phyloP scores from a whole-genome alignment of 1,139 yeast genomes.

The Kurtzmaniella natalensis region DNA sequence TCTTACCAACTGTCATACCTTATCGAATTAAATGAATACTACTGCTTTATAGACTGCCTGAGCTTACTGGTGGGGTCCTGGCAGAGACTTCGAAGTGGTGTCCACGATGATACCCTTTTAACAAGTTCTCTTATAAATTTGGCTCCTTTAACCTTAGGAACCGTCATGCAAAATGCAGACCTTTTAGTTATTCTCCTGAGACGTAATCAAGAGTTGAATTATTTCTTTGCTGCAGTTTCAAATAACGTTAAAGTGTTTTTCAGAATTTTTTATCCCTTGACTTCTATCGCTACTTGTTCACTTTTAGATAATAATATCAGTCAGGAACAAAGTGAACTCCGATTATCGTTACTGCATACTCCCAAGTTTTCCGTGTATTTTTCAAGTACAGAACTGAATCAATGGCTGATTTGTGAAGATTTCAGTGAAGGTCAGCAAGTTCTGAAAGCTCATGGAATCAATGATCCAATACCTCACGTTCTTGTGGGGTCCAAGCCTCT shows the following conservation, averaged over 20 bases:
- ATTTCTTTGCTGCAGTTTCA: conserved; percentile 67
- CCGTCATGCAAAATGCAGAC: conserved; percentile 63
- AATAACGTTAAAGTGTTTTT: conserved; percentile 64
- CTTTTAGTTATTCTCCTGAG: conserved; percentile 62
- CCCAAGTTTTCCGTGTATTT: conserved; percentile 79
- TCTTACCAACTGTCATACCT: conserved; percentile 27
- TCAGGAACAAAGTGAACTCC: conserved; percentile 45
- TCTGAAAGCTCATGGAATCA: conserved; percentile 57
- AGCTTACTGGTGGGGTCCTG: conserved; percentile 72
- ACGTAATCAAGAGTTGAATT: conserved; percentile 66
- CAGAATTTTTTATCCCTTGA: conserved; percentile 63
- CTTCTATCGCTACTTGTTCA: conserved; percentile 42
- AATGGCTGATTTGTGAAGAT: conserved; percentile 81
- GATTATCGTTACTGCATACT: conserved; percentile 49
- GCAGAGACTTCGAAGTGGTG: conserved; percentile 71
- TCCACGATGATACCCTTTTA: conserved; percentile 37
- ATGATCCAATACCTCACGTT: conserved; percentile 48
- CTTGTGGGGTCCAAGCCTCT: conserved; percentile 51
- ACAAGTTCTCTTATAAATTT: conserved; percentile 50
- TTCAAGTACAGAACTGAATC: conserved; percentile 50
- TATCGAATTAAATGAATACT: conserved; percentile 58
- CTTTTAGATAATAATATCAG: conserved; percentile 44
- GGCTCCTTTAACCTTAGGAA: conserved; percentile 61
- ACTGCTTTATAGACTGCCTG: conserved; percentile 61
- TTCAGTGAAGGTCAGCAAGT: conserved; percentile 82